Evolutionary conservation across 2,329 filamentous ascomycete genomes (phyloP), one percentile per base, ranked within the genome.

Genomic region (Thyridium curvatum): DNA sequence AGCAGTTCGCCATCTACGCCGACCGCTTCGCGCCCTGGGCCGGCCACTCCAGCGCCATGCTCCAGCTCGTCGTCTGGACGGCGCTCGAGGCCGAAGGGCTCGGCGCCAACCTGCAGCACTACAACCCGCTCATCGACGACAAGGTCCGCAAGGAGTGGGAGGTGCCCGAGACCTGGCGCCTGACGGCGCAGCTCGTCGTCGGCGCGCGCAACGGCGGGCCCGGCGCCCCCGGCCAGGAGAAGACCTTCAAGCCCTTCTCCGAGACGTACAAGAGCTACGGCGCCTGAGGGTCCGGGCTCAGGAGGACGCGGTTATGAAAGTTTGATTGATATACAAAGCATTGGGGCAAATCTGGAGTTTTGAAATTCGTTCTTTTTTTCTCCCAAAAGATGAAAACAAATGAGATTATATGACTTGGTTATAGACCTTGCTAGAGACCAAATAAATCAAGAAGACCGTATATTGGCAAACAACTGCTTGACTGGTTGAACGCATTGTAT

Each of bases 81-180:
- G 85, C 82, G 4, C 78, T 95, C 41, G 85, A 90, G 66, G 73
- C 82, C 44, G 87, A 93, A 59, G 88, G 89, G 21, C 77, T 94
- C 41, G 88, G 88, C 48, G 85, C 83, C 58, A 94, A 90, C 72
- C 74, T 95, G 38, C 89, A 95, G 73, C 89, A 95, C 70, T 94
- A 94, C 73, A 93, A 88, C 75, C 88, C 88, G 15, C 64, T 95
- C 42, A 78, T 94, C 51, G 84, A 94, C 65, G 71, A 73, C 48
- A 78, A 81, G 66, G 83, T 89, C 38, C 65, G 73, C 33, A 68
- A 64, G 45, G 68, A 78, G 51, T 95, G 86, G 84, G 72, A 73
- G 41, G 52, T 94, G 26, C 84, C 86, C 32, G 54, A 65, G 14
- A 73, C 74, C 52, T 95, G 89, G 88, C 77, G 77, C 55, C 74